Base-by-base conservation (phyloP, 2,329 filamentous ascomycete species). In the Bipolaris cookei region DNA sequence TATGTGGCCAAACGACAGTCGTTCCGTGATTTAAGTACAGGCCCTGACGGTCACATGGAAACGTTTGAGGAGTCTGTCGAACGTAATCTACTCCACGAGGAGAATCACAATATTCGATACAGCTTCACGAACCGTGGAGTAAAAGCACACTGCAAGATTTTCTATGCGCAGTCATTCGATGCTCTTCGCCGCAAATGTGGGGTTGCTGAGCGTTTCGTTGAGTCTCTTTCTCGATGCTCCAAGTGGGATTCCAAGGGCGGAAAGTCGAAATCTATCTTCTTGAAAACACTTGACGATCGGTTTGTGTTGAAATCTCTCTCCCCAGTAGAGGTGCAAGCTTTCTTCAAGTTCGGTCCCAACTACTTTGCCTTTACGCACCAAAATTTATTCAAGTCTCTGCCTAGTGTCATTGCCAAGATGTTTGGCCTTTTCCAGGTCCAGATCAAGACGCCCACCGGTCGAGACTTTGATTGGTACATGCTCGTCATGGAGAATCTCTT, bases 201-300 rank as follows among this genome's bases (percentile, higher is more conserved):
- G 14, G 90, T 97, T 7, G 88, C 92, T 1, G 93, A 98, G 71
- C 90, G 95, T 34, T 96, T 99, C 64, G 88, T 98, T 23, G 95
- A 99, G 74, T 97, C 93, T 1, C 81, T 99, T 20, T 98, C 95
- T 6, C 88, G 95, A 18, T 99, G 96, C 77, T 84, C 96, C 18
- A 97, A 98, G 76, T 99, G 94, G 91, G 95, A 99, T 77, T 97
- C 92, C 3, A 96, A 96, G 73, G 96, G 95, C 21, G 95, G 95
- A 64, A 99, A 99, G 79, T 97, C 94, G 1, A 97, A 97, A 73
- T 97, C 93, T 0, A 88, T 99, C 4, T 99, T 99, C 76, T 80
- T 99, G 63, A 99, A 98, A 79, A 99, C 95, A 0, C 82, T 97
- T 20, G 95, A 99, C 76, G 93, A 97, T 70, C 88, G 95, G 34